These are phyloP conservation scores for Ophiognomonia clavigignenti-juglandacearum DNA, from an alignment of 2,329 filamentous ascomycete species.

Conservation along the genomic window DNA sequence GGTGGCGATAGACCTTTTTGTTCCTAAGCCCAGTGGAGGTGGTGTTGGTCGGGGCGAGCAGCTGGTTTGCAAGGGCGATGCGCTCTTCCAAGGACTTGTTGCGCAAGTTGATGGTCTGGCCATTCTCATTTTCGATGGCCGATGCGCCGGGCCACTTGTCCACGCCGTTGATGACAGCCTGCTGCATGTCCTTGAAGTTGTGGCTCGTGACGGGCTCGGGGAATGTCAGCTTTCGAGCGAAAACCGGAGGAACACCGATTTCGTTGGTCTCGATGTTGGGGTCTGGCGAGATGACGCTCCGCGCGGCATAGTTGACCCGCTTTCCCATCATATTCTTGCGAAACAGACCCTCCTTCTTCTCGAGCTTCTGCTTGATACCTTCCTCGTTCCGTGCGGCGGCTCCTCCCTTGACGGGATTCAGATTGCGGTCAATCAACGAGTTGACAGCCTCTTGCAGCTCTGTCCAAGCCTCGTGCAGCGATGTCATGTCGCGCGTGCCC, in stretches of 20 bases:
- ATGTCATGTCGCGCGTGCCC: slow-evolving; percentile 24
- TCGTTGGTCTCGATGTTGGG: slow-evolving; percentile 99
- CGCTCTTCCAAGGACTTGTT: slow-evolving; percentile 87
- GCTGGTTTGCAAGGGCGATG: slow-evolving; percentile 83
- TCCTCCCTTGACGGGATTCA: slow-evolving; percentile 74
- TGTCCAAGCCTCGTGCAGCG: slow-evolving; percentile 77
- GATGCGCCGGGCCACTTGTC: slow-evolving; percentile 92
- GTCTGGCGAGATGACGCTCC: slow-evolving; percentile 96
- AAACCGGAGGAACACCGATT: slow-evolving; percentile 97
- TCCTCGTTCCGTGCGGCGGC: slow-evolving; percentile 78
- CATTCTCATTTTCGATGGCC: slow-evolving; percentile 93
- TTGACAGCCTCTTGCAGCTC: slow-evolving; percentile 87
- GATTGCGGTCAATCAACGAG: slow-evolving; percentile 83
- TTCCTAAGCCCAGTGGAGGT: slow-evolving; percentile 72
- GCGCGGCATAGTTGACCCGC: slow-evolving; percentile 95
- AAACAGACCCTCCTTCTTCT: slow-evolving; percentile 98
- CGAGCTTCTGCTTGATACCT: slow-evolving; percentile 94
- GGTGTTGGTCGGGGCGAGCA: slow-evolving; percentile 77
- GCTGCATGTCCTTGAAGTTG: slow-evolving; percentile 93
- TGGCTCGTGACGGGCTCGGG: slow-evolving; percentile 96
- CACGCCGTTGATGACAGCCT: slow-evolving; percentile 91
- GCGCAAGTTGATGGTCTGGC: slow-evolving; percentile 81
- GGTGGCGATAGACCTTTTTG: slow-evolving; percentile 94
- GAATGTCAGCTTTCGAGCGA: slow-evolving; percentile 92
- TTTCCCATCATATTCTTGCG: slow-evolving; percentile 99